Percentiles rank a stretch among this genome's conserved stretches.
These are phyloP conservation scores for Ulvella scutata DNA, from an alignment of 139 green algal species.

Conservation along the genomic window DNA sequence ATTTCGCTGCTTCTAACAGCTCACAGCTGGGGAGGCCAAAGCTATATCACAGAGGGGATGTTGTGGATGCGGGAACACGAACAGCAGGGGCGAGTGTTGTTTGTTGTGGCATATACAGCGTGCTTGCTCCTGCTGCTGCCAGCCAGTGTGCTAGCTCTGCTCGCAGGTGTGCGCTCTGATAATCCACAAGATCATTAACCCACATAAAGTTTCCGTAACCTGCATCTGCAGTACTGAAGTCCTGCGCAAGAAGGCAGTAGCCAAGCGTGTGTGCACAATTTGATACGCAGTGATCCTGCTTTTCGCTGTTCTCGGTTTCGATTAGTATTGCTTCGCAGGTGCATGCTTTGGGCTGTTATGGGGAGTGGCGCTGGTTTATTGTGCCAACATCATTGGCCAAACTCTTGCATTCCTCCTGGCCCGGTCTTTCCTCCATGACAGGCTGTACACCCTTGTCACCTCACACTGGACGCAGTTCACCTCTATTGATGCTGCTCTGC, in stretches of 20 bases:
- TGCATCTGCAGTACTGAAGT: too few relatives aligned
- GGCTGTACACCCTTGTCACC: conserved; percentile 13
- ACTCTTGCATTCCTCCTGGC: conserved; percentile 33
- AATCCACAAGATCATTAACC: too few relatives aligned
- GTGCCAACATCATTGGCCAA: conserved; percentile 24
- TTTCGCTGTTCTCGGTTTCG: too few relatives aligned
- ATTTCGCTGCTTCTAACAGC: too few relatives aligned
- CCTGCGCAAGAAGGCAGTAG: too few relatives aligned
- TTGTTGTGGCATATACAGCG: neutral
- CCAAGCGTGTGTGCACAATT: too few relatives aligned
- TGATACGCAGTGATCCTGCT: too few relatives aligned
- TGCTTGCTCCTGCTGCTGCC: neutral
- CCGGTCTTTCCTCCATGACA: conserved; percentile 25
- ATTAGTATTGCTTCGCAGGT: too few relatives aligned
- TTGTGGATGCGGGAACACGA: neutral
- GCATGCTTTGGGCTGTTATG: conserved; percentile 13
- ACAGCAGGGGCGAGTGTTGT: neutral
- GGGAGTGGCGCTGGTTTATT: conserved; percentile 24
- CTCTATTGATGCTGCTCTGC: conserved; percentile 22
- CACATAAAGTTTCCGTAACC: too few relatives aligned
- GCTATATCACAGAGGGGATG: neutral
- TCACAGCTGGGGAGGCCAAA: too few relatives aligned
- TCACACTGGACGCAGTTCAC: conserved; percentile 10
- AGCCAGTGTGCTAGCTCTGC: neutral
- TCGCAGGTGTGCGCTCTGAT: neutral